Evolutionary conservation across 2,329 filamentous ascomycete genomes (phyloP).

Genomic region (Beauveria bassiana): DNA sequence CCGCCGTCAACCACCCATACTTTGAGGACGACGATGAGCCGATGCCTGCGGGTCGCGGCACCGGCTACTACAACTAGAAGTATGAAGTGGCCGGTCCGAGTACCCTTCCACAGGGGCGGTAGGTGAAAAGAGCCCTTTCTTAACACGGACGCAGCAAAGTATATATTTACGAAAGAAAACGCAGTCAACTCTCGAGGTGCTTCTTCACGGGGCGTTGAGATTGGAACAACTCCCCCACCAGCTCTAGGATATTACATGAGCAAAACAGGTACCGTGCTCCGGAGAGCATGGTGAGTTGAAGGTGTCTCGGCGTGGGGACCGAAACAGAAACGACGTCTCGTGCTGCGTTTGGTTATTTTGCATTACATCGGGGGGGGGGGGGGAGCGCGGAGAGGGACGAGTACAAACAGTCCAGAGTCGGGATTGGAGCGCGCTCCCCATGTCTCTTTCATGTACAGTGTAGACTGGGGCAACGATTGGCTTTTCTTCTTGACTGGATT

Average conservation of each 20-base stretch:
- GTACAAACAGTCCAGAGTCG: neutral
- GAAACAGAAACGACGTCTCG: neutral
- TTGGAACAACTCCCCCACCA: neutral
- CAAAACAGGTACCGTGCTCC: neutral
- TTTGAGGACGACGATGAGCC: slow-evolving; percentile 43
- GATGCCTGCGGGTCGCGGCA: slow-evolving; percentile 18
- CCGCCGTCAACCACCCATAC: slow-evolving; percentile 77
- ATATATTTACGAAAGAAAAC: neutral
- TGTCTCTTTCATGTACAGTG: slow-evolving; percentile 6
- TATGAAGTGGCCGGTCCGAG: slow-evolving; percentile 8
- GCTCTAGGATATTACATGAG: neutral
- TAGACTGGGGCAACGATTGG: neutral
- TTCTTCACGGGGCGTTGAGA: neutral
- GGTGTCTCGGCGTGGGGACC: neutral
- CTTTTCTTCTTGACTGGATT: neutral
- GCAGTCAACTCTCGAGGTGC: neutral
- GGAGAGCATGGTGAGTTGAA: neutral
- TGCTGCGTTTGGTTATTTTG: neutral
- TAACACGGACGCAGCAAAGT: neutral
- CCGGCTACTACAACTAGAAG: slow-evolving; percentile 31
- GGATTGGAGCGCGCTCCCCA: slow-evolving; percentile 3
- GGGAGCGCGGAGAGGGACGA: neutral
- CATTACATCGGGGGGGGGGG: neutral
- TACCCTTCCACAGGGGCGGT: neutral
- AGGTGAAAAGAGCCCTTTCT: neutral